Evolutionary conservation across 352 stramenopile species (phyloP), one percentile per base, ranked within the genome.

Genomic region (Pythium apleroticum): DNA sequence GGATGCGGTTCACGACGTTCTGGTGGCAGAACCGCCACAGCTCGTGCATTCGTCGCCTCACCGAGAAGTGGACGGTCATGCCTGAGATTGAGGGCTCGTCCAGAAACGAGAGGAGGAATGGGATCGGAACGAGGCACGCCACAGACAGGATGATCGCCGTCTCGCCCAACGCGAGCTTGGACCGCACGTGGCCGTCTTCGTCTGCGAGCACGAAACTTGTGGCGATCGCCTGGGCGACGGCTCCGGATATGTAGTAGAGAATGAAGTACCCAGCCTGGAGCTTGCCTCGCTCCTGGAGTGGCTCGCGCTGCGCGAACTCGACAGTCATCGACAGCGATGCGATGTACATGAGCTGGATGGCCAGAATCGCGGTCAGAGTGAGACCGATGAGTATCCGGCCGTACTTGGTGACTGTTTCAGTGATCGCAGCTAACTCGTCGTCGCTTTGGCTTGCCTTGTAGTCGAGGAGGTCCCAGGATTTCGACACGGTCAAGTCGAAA

Each of bases 11-110:
- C 27, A 80, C 75, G 9, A 86, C 66, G 25, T 88, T 79, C 31
- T 87, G 71, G 37, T 84, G 75, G 50, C 68, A 82, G 25, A 88
- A 77, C 41, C 71, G 69, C 73, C 81, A 82, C 12, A 90, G 53
- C 31, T 88, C 75, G 7, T 60, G 52, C 7, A 81, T 39, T 2
- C 72, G 75, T 1, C 60, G 63, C 0, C 55, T 37, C 11, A 88
- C 9, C 4, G 72, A 57, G 41, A 81, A 33, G 52, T 65, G 31
- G 15, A 59, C 57, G 2, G 64, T 62, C n/a, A 41, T 39, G 22
- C 35, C 35, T 9, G 45, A 7, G 20, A 62, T 24, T 4, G 57
- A 14, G 4, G 64, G 57, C 50, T 90, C 81, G 9, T 76, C 57
- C 11, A 90, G 30, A 52, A 77, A 81, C 35, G 41, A 69, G 1